Evolutionary conservation across 306 rosid genomes (phyloP), one percentile per base, ranked within the genome.

Genomic region (Cyclanthera cordifolia): DNA sequence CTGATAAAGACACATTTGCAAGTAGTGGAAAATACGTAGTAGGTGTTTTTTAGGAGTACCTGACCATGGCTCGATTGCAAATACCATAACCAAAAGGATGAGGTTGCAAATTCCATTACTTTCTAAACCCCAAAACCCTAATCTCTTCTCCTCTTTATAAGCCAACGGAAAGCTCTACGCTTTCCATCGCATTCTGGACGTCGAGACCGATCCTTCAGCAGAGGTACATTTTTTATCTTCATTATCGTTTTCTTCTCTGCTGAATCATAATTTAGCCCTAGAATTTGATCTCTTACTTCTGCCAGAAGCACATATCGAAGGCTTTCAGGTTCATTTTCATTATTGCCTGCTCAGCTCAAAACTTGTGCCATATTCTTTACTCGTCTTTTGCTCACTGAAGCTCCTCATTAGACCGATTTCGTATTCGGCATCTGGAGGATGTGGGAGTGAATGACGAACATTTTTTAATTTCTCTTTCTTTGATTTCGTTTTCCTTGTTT

Each of bases 241-340:
- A 3, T 16, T 23, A n/a, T 16, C 3, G 15, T 4, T 32, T 58
- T 30, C 71, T 46, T 46, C 15, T 17, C 15, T 24, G 12, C 8
- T 14, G 12, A 21, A 21, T 2, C n/a, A 4, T 23, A 1, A 11
- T 41, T 48, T 8, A 6, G 16, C 49, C 25, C 71, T 67, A 27
- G 25, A 67, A 47, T 25, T 30, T 27, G 45, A 1, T n/a, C 2
- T 25, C 1, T 27, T 6, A 20, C 4, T 16, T 21, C 50, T 28
- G 21, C 23, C 3, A 47, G 4, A 46, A 73, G 95, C 91, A 82
- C 91, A 78, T 81, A 77, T 91, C 97, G 97, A 88, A 91, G 97
- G 88, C 85, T 85, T 79, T 23, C 76, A 73, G 75, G 80, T 63
- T 75, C 66, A 37, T 30, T 27, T 27, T 25, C 61, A 2, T 23